These are phyloP conservation scores for Colletotrichum costaricense DNA, from an alignment of 2,329 filamentous ascomycete genomes.

Conservation along the genomic window DNA sequence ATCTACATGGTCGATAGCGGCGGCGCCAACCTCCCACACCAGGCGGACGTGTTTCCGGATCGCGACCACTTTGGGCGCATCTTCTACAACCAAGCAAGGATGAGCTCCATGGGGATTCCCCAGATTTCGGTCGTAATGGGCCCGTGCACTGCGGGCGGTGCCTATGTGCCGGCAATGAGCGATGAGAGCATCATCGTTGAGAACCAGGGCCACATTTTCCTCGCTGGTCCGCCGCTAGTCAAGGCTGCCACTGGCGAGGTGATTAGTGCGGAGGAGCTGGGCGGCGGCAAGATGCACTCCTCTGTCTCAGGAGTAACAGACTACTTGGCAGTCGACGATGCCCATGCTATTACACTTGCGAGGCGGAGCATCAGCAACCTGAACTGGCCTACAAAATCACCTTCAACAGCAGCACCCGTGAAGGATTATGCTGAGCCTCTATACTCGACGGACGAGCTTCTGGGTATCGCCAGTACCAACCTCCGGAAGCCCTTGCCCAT, in stretches of 20 bases:
- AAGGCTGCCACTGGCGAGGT: slow-evolving; percentile 96
- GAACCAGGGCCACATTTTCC: slow-evolving; percentile 96
- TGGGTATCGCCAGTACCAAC: slow-evolving; percentile 91
- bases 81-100: slow-evolving; percentile 97
- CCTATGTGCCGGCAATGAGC: slow-evolving; percentile 97
- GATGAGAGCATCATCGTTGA: slow-evolving; percentile 98
- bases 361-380: slow-evolving; percentile 87
- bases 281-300: slow-evolving; percentile 89
- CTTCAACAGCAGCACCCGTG: slow-evolving; percentile 49
- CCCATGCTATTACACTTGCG: slow-evolving; percentile 88
- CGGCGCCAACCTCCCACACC: slow-evolving; percentile 93
- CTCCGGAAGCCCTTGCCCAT: slow-evolving; percentile 86
- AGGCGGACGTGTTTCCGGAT: slow-evolving; percentile 96
- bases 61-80: slow-evolving; percentile 95
- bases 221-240: slow-evolving; percentile 92
- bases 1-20: slow-evolving; percentile 98
- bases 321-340: slow-evolving; percentile 93
- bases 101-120: slow-evolving; percentile 89
- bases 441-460: slow-evolving; percentile 81
- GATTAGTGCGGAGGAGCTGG: slow-evolving; percentile 90
- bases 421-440: slow-evolving; percentile 77
- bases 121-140: slow-evolving; percentile 98
- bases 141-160: slow-evolving; percentile 93
- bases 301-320: slow-evolving; percentile 94
- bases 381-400: slow-evolving; percentile 77